A percentile compares a stretch with the other conserved stretches of the same genome.
These are phyloP conservation scores for Didymella keratinophila DNA, from an alignment of 2,329 filamentous ascomycete species.

Conservation along the genomic window DNA sequence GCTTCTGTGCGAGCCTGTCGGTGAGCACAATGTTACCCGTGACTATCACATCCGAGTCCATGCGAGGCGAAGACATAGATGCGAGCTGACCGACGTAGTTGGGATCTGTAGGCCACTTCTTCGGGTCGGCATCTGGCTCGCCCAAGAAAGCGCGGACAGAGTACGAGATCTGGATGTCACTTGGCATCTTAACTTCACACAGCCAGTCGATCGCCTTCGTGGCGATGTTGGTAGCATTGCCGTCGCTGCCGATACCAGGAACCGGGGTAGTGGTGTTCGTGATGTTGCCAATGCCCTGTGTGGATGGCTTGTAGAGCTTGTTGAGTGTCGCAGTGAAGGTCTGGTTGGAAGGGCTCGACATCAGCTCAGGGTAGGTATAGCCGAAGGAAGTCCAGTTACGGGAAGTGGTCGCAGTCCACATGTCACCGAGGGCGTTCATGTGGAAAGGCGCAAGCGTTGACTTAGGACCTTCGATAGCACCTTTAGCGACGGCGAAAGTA, in stretches of 20 bases:
- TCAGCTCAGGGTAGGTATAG: slow-evolving; percentile 46
- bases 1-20: slow-evolving; percentile 41
- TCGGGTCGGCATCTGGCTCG: slow-evolving; percentile 33
- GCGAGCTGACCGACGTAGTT: slow-evolving; percentile 54
- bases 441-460: slow-evolving; percentile 42
- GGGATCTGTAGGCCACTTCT: slow-evolving; percentile 48
- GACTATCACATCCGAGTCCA: slow-evolving; percentile 49
- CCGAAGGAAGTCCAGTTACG: slow-evolving; percentile 44
- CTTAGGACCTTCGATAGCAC: slow-evolving; percentile 29
- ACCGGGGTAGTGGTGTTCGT: slow-evolving; percentile 24
- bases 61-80: slow-evolving; percentile 48
- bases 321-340: slow-evolving; percentile 40
- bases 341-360: slow-evolving; percentile 35
- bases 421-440: slow-evolving; percentile 43
- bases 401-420: slow-evolving; percentile 39
- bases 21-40: slow-evolving; percentile 54
- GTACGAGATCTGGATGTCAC: slow-evolving; percentile 44
- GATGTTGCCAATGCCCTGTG: slow-evolving; percentile 33
- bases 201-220: slow-evolving; percentile 40
- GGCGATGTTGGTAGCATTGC: slow-evolving; percentile 20
- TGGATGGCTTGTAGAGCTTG: slow-evolving; percentile 38
- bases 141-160: slow-evolving; percentile 45
- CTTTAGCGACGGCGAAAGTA: slow-evolving; percentile 33
- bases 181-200: slow-evolving; percentile 43
- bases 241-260: slow-evolving; percentile 9